These are phyloP conservation scores for Parascedosporium putredinis DNA, from an alignment of 2,329 filamentous ascomycete species.

Conservation along the genomic window DNA sequence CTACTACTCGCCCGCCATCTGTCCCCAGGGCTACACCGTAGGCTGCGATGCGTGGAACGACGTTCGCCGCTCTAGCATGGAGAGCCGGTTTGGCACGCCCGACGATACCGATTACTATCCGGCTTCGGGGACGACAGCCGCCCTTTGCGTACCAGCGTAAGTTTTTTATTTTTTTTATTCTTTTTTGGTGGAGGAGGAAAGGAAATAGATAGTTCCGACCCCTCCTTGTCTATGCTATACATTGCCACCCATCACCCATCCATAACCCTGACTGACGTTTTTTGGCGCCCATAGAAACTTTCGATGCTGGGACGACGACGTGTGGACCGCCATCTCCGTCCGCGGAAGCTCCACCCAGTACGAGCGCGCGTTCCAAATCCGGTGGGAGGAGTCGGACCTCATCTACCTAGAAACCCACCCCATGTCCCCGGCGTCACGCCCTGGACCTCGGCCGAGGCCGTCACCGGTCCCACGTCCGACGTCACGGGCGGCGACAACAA, in stretches of 20 bases:
- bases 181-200: no score
- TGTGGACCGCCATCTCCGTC: not conserved
- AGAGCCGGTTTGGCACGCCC: not conserved
- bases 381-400: not conserved
- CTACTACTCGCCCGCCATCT: constrained; percentile 3
- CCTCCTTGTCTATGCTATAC: no score
- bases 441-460: not conserved
- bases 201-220: no score
- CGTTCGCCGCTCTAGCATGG: not conserved
- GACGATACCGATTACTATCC: not conserved
- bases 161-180: not conserved
- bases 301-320: not conserved
- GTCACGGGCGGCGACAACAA: not conserved
- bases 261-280: no score
- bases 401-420: constrained; percentile 1
- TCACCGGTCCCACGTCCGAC: no score
- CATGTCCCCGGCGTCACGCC: not conserved
- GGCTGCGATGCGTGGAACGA: not conserved
- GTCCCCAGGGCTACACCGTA: not conserved
- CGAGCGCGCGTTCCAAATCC: not conserved
- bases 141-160: not conserved
- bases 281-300: not conserved
- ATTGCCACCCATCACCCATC: no score
- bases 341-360: not conserved
- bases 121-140: not conserved